Base-by-base conservation (phyloP, 176 grass and related monocot species). In the Musa beccarii region DNA sequence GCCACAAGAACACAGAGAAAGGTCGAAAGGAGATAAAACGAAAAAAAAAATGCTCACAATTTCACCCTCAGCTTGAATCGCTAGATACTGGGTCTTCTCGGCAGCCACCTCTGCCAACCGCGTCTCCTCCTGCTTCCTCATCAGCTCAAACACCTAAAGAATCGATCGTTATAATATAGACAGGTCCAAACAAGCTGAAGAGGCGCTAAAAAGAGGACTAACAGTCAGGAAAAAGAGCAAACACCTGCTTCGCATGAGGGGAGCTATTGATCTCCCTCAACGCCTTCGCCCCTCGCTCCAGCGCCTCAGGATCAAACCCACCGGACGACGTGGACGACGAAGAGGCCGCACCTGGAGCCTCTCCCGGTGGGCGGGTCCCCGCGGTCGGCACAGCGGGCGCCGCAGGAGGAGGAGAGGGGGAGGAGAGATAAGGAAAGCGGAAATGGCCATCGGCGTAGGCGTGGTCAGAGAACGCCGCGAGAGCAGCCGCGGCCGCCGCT, bases 201-300 rank as follows among this genome's bases (percentile, higher is more conserved):
- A 55, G 51, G 34, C 49, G 52, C n/a, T 43, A 29, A 70, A 81
- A 52, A 78, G 73, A 61, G 57, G 52, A 53, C 52, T n/a, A 73
- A 68, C 51, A n/a, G 25, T 50, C 52, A 69, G 65, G 70, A 81
- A 81, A 73, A 73, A 19, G 75, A 76, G 55, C 78, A 75, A 84
- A 81, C 76, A 92, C 81, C 88, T 84, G 59, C 84, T 94, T 99
- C 28, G 81, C 14, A 72, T 83, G 79, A 75, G 76, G 79, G 22
- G 90, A 99, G n/a, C 55, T 66, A 55, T 94, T 99, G 76, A 99
- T 89, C 81, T 91, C 52, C 53, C 95, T 81, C 81, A 99, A 75
- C 19, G 76, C 83, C 54, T 24, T 59, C 1, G 90, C 95, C 54
- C 81, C 87, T 17, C 86, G 83, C 78, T 99, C 88, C 43, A 94